These are phyloP conservation scores for Penicillium sclerotiorum DNA, from an alignment of 2,329 filamentous ascomycete species.

Conservation along the genomic window DNA sequence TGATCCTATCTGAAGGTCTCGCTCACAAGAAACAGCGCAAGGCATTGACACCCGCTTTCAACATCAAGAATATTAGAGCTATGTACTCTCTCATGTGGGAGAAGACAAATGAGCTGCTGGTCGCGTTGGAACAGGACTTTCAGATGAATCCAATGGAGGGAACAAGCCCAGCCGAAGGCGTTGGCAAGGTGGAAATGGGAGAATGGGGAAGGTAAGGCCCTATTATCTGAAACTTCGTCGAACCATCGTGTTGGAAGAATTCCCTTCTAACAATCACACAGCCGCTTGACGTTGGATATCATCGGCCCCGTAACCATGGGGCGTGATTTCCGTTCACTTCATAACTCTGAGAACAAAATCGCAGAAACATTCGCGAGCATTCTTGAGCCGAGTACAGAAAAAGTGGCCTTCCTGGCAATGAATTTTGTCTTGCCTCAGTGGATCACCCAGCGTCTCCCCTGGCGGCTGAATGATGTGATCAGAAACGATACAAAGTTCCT, in stretches of 20 bases:
- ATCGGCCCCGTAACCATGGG: constrained; percentile 62
- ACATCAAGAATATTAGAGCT: constrained; percentile 39
- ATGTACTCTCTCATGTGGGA: constrained; percentile 42
- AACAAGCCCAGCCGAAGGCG: constrained; percentile 16
- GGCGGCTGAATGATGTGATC: constrained; percentile 35
- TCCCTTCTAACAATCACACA: constrained; percentile 7
- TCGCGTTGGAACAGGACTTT: constrained; percentile 37
- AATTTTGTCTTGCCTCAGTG: constrained; percentile 54
- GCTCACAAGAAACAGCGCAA: constrained; percentile 52
- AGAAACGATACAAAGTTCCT: constrained; percentile 34
- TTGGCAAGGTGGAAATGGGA: constrained; percentile 39
- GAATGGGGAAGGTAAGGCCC: constrained; percentile 35
- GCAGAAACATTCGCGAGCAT: constrained; percentile 55
- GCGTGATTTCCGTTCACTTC: constrained; percentile 57
- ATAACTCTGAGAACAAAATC: constrained; percentile 56
- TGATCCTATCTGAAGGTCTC: constrained; percentile 55
- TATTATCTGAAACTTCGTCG: neutral
- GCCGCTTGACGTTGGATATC: constrained; percentile 59
- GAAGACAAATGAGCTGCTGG: constrained; percentile 37
- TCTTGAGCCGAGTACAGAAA: constrained; percentile 49
- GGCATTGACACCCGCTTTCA: constrained; percentile 40
- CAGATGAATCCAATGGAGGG: constrained; percentile 32
- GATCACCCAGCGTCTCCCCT: constrained; percentile 52
- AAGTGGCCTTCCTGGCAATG: constrained; percentile 47
- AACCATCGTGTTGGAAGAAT: too few species aligned